Conservation (phyloP, 164 flowering plant genomes). For the Taxillus chinensis region DNA sequence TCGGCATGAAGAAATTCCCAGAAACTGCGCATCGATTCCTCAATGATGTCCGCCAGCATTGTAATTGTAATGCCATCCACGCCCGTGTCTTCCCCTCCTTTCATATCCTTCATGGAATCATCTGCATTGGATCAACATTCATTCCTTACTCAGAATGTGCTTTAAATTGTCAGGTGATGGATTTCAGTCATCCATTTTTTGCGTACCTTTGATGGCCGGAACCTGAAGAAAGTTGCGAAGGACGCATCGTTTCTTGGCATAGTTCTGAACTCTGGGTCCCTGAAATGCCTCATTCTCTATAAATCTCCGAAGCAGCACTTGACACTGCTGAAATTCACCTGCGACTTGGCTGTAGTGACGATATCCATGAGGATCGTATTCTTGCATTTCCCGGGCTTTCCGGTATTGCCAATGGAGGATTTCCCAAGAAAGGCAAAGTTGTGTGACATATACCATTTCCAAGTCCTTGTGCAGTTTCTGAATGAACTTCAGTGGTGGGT, state of each 20-base stretch:
- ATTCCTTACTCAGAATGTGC: too few species aligned
- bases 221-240: conserved; percentile 65
- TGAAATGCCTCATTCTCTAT: conserved; percentile 68
- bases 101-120: conserved; percentile 28
- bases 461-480: conserved; percentile 45
- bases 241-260: conserved; percentile 46
- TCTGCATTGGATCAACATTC: conserved; percentile 39
- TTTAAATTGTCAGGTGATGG: background rate
- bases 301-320: conserved; percentile 64
- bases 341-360: conserved; percentile 48
- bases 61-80: conserved; percentile 28
- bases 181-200: background rate
- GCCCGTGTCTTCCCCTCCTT: conserved; percentile 16
- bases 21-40: conserved; percentile 50
- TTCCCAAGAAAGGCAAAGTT: conserved; percentile 87
- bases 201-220: conserved; percentile 60
- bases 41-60: conserved; percentile 28
- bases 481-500: conserved; percentile 28
- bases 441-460: conserved; percentile 76
- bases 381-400: conserved; percentile 38
- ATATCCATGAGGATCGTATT: conserved; percentile 26
- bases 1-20: conserved; percentile 61
- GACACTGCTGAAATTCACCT: conserved; percentile 68
- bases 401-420: conserved; percentile 67
- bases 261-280: conserved; percentile 51